Evolutionary conservation across 371 early-diverging fungal species (phyloP), one percentile per base, ranked within the genome.

Genomic region (Mucor racemosus): DNA sequence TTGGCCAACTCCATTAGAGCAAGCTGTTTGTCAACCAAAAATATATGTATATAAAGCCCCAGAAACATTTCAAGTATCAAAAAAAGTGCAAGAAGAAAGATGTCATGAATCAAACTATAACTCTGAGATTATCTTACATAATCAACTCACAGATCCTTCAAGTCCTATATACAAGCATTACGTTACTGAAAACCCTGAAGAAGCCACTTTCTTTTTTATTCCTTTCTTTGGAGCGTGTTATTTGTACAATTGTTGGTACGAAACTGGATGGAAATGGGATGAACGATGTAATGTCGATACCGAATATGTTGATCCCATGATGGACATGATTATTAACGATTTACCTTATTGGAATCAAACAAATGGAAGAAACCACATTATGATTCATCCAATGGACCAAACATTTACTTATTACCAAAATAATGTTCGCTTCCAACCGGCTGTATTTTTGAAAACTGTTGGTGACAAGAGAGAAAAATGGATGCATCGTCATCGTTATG

Each of bases 201-300:
- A 84, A 67, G 87, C 84, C 13, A 79, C 79, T 55, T 81, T 84
- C 62, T 86, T 79, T 54, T 84, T 78, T 68, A 81, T 86, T 54
- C 87, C 84, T 38, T 86, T 86, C 63, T 80, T 84, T 75, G 87
- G 85, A 10, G 77, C 78, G 56, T 84, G 84, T 59, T 86, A 82
- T 64, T 73, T 86, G 4, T 82, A 79, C 54, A 63, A 83, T 55
- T 83, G 84, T 35, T 83, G 84, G 84, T 66, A 74, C 8, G 46
- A 72, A 53, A 66, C 67, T n/a, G 66, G 69, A 17, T 84, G 84
- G 79, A 74, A 74, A 9, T 84, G 82, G 81, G 74, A 82, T 60
- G 77, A 78, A 41, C 79, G 84, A 1, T 84, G 85, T 53, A 77
- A 81, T 57, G 81, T 84, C 2, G 85, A 86, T 61, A 61, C 60